Base-by-base conservation (phyloP, 208 protist genomes). In the Endotrypanum monterogeii region DNA sequence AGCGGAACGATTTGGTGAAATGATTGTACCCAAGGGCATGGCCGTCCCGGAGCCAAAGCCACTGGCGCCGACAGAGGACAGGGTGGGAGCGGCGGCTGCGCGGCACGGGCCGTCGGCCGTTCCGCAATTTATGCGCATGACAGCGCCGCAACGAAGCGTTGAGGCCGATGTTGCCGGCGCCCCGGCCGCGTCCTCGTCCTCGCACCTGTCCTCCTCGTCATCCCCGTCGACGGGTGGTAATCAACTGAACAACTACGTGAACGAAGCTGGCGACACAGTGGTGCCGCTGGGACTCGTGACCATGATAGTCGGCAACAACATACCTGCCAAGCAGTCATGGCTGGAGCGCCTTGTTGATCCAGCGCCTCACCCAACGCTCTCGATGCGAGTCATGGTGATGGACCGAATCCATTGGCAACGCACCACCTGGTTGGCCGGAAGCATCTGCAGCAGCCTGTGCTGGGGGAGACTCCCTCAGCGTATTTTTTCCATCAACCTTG, bases 361-460 rank as follows among this genome's bases (percentile, higher is more conserved):
- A 0, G 86, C 88, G 25, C 91, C 91, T 35, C 89, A 96, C 78
- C 69, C 88, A 28, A 93, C 88, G 52, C 71, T 96, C 14, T 91
- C 83, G 63, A 80, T 96, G 58, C 89, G 89, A 28, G 70, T 93
- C 41, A 83, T 87, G 65, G 89, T 94, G 25, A 74, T 93, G 68
- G 91, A 96, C 70, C 89, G 91, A 68, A 87, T 94, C 67, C 86
- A 93, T 76, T 96, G 91, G 89, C 91, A 94, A 74, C 91, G 89
- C 71, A 96, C 89, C 20, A 85, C 74, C 35, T 96, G 91, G 89
- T 74, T 93, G 71, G 89, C 83, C 2, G 78, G 84, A 6, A 89
- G 82, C 57, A 89, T 94, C 73, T 94, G 89, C 80, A 80, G 56
- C 56, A 93, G 88, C 66, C 74, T 90, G 25, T 94, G 89, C 71